Percentiles rank a stretch among this genome's conserved stretches.
Conservation (phyloP, 2,329 filamentous ascomycete genomes). For the Botryotinia globosa region DNA sequence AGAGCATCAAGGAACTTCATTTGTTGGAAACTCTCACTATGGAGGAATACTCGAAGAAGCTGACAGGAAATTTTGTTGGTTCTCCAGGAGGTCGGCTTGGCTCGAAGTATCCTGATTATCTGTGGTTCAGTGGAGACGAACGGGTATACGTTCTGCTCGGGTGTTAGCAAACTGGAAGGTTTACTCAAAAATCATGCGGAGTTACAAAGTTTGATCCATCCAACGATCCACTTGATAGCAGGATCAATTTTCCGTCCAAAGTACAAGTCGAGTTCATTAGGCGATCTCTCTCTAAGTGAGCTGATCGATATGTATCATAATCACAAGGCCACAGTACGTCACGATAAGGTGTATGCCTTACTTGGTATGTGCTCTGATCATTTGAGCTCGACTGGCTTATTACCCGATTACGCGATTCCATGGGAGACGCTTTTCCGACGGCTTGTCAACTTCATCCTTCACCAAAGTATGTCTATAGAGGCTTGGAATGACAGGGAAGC, state of each 20-base stretch:
- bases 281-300: neutral
- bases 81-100: neutral
- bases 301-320: neutral
- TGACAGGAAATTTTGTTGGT: neutral
- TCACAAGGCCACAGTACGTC: neutral
- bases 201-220: neutral
- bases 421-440: neutral
- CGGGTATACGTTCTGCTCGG: neutral
- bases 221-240: neutral
- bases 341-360: neutral
- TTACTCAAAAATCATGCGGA: neutral
- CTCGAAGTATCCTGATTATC: neutral
- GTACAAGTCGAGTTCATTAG: neutral
- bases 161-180: neutral
- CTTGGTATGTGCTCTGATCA: slow-evolving; percentile 1
- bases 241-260: neutral
- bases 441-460: neutral
- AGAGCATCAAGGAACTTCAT: neutral
- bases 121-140: neutral
- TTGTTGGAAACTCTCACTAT: neutral
- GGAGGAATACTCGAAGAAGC: neutral
- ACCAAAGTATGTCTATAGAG: neutral
- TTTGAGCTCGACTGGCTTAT: neutral
- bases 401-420: neutral
- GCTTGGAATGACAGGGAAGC: neutral